A percentile compares a stretch with the other conserved stretches of the same genome.
Evolutionary conservation across 805 yeast species (phyloP).

Genomic region (Priceomyces castillae): DNA sequence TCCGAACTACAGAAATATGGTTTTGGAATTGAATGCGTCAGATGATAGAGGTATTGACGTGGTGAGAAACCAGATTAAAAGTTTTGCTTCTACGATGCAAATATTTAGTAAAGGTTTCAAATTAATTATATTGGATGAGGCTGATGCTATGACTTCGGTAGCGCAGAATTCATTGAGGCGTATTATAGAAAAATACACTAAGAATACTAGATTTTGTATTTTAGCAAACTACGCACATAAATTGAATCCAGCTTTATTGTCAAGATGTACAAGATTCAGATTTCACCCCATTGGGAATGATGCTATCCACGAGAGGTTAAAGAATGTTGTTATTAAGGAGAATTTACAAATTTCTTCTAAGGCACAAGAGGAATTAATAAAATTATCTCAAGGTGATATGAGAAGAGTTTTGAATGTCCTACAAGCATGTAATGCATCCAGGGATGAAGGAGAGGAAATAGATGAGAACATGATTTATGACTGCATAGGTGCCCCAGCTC

Average conservation of each 20-base stretch:
- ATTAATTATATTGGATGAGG: conserved; percentile 90
- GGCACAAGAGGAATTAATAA: conserved; percentile 66
- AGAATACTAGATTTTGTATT: conserved; percentile 92
- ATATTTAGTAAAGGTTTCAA: conserved; percentile 86
- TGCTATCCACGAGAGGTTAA: conserved; percentile 67
- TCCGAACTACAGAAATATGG: conserved; percentile 76
- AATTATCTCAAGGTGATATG: conserved; percentile 92
- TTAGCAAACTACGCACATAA: conserved; percentile 95
- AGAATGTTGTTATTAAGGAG: conserved; percentile 69
- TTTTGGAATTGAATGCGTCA: conserved; percentile 90
- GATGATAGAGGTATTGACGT: conserved; percentile 98
- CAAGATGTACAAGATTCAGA: conserved; percentile 93
- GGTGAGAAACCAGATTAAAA: conserved; percentile 95
- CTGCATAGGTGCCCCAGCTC: conserved; percentile 94
- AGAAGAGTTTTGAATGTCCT: conserved; percentile 88
- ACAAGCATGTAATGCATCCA: conserved; percentile 88
- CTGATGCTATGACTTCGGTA: conserved; percentile 88
- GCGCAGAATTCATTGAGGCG: conserved; percentile 83
- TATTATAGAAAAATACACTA: conserved; percentile 87
- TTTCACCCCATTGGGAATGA: conserved; percentile 74
- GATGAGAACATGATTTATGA: conserved; percentile 79
- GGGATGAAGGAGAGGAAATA: conserved; percentile 46
- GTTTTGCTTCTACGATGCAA: conserved; percentile 93
- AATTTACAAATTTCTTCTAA: conserved; percentile 52
- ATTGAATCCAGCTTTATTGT: conserved; percentile 87